Conservation (phyloP, 495 filamentous ascomycete species). For the Penicillium crystallinum region DNA sequence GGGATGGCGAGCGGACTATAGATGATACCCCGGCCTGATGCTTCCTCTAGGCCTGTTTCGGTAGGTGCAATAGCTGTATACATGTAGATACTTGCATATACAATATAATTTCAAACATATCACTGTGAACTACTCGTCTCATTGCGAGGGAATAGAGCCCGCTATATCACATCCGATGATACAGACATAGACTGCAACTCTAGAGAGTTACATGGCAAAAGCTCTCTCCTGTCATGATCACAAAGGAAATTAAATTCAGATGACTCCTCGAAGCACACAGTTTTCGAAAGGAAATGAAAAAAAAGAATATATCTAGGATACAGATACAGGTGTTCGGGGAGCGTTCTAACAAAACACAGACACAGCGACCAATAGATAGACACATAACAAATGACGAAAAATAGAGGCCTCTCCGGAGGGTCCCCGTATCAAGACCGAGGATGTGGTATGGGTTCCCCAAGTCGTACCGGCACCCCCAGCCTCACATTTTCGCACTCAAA, state of each 20-base stretch:
- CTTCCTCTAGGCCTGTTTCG: background rate
- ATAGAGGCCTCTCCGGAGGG: conserved; percentile 19
- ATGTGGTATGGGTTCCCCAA: conserved; percentile 28
- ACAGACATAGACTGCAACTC: background rate
- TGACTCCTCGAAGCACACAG: conserved; percentile 35
- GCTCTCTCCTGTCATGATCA: conserved; percentile 17
- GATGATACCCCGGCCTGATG: conserved; percentile 19
- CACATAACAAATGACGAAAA: conserved; percentile 24
- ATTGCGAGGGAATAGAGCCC: background rate
- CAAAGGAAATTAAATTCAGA: conserved; percentile 43
- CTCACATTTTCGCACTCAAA: conserved; percentile 34
- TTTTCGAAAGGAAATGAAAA: conserved; percentile 40
- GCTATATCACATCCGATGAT: background rate
- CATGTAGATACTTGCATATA: background rate
- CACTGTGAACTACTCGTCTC: background rate
- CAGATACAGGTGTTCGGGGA: conserved; percentile 45
- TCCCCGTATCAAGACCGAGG: conserved; percentile 21
- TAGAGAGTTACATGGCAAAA: background rate
- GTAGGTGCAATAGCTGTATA: background rate
- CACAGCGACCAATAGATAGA: conserved; percentile 30
- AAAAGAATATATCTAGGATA: conserved; percentile 45
- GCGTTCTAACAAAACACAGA: conserved; percentile 44
- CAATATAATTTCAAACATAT: background rate
- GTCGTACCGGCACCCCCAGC: conserved; percentile 24
- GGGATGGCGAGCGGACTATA: conserved; percentile 81